A percentile compares a stretch with the other conserved stretches of the same genome.
phyloP scores from a whole-genome alignment of 208 protist genomes.

The Trichomonas vaginalis region DNA sequence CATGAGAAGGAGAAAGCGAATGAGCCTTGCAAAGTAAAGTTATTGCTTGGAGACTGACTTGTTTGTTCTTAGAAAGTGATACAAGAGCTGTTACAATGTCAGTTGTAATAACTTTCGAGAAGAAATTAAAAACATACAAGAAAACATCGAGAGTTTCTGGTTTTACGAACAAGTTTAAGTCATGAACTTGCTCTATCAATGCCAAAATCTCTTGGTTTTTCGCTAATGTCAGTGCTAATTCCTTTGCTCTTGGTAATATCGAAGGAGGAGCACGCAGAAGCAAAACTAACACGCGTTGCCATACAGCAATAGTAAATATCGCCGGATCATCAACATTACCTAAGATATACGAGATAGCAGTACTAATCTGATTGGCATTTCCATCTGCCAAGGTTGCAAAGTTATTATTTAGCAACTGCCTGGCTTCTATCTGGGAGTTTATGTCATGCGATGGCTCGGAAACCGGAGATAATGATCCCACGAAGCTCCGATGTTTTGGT shows the following conservation, averaged over 20 bases:
- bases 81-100: not conserved
- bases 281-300: not conserved
- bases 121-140: conserved; percentile 4
- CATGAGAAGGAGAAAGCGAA: too few species aligned
- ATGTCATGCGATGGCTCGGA: not conserved
- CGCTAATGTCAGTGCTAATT: not conserved
- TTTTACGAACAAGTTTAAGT: not conserved
- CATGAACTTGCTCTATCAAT: not conserved
- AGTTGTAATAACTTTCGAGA: not conserved
- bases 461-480: not conserved
- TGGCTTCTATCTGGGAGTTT: not conserved
- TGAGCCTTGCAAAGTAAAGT: not conserved
- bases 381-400: not conserved
- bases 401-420: not conserved
- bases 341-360: not conserved
- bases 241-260: not conserved
- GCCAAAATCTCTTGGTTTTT: not conserved
- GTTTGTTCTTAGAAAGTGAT: not conserved
- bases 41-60: not conserved
- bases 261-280: not conserved
- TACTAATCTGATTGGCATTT: not conserved
- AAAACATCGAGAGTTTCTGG: not conserved
- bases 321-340: not conserved
- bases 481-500: not conserved
- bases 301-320: not conserved